Conservation (phyloP, 306 rosid genomes). For the Rosa persica region DNA sequence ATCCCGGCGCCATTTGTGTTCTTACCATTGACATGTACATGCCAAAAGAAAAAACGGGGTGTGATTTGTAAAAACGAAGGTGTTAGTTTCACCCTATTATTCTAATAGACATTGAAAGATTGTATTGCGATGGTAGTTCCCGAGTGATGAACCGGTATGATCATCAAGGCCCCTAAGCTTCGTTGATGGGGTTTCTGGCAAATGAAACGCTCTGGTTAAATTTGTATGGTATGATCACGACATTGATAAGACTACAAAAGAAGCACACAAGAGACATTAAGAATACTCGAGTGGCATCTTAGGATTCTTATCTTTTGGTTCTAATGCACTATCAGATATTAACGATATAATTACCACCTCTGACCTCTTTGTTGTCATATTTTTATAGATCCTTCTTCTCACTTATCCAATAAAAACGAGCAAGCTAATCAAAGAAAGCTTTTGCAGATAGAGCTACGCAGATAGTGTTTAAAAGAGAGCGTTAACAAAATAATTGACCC, state of each 20-base stretch:
- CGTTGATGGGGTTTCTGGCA: not conserved
- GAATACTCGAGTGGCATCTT: not conserved
- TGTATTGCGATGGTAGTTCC: not conserved
- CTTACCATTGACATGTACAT: no score
- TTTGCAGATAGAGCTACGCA: not conserved
- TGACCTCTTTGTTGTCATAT: not conserved
- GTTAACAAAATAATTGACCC: not conserved
- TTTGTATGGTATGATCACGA: not conserved
- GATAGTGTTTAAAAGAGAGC: not conserved
- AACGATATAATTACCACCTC: not conserved
- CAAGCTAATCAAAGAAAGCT: not conserved
- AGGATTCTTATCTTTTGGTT: conserved; percentile 3
- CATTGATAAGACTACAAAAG: not conserved
- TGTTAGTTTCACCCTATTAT: not conserved
- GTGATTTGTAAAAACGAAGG: not conserved
- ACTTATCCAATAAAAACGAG: not conserved
- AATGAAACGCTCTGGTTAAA: not conserved
- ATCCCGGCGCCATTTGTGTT: no score
- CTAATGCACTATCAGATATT: not conserved
- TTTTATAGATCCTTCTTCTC: not conserved
- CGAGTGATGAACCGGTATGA: not conserved
- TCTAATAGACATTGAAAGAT: not conserved
- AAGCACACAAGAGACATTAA: not conserved
- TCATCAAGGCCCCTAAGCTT: not conserved
- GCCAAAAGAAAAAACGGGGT: no score